These are phyloP conservation scores for Diospyros kaki DNA, from an alignment of 148 eudicot species.

Conservation along the genomic window DNA sequence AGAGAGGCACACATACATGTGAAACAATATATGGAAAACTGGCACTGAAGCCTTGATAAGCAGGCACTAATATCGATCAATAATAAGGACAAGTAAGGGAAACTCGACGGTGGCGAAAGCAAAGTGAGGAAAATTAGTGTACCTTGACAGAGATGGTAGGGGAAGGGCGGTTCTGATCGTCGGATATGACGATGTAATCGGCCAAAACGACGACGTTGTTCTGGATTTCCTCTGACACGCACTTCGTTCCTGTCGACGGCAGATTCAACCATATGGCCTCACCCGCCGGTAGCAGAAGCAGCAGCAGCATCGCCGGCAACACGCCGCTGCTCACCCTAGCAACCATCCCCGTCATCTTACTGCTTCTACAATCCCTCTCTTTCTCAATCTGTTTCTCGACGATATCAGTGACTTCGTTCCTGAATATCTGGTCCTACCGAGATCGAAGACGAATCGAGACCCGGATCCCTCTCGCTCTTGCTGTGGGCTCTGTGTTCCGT, in stretches of 20 bases:
- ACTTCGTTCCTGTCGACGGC: conserved; percentile 47
- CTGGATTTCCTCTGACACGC: conserved; percentile 74
- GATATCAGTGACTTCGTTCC: too few species aligned
- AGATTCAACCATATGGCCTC: conserved; percentile 48
- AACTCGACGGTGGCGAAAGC: too few species aligned
- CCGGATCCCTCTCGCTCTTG: not conserved
- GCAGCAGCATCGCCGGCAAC: not conserved
- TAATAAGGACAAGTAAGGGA: not conserved
- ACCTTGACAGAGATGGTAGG: conserved; percentile 53
- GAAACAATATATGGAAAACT: not conserved
- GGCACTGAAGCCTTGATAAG: not conserved
- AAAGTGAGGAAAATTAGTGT: not conserved
- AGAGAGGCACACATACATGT: not conserved
- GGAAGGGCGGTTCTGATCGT: conserved; percentile 25
- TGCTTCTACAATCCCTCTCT: not conserved
- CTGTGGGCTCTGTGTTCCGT: too few species aligned
- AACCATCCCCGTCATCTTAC: conserved; percentile 12
- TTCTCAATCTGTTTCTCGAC: too few species aligned
- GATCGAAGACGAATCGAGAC: not conserved
- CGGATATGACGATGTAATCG: conserved; percentile 48
- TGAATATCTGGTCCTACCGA: not conserved
- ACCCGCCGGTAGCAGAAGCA: not conserved
- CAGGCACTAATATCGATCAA: not conserved
- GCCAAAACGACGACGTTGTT: conserved; percentile 62
- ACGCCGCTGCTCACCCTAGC: conserved; percentile 6